Evolutionary conservation across 148 eudicot species (phyloP).

Genomic region (Hydrangea macrophylla): DNA sequence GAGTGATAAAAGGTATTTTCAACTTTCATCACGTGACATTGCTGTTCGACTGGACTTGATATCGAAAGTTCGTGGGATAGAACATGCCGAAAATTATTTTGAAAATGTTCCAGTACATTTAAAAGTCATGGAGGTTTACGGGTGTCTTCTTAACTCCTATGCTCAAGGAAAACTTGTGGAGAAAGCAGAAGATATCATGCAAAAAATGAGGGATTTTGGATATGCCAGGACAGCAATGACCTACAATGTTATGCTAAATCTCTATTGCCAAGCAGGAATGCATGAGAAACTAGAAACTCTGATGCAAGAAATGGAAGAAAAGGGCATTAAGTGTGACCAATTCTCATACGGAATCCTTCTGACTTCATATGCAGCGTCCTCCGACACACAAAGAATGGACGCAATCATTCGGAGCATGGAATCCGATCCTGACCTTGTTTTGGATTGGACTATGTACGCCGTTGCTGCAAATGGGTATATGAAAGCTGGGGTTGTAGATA

Average conservation of each 20-base stretch:
- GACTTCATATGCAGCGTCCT: slow-evolving; percentile 21
- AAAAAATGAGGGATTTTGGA: slow-evolving; percentile 33
- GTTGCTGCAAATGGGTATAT: slow-evolving; percentile 34
- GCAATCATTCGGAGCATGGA: slow-evolving; percentile 29
- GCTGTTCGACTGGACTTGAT: slow-evolving; percentile 43
- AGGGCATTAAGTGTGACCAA: slow-evolving; percentile 20
- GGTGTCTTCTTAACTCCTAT: slow-evolving; percentile 40
- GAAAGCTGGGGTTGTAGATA: slow-evolving; percentile 28
- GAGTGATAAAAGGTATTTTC: slow-evolving; percentile 30
- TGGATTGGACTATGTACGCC: slow-evolving; percentile 33
- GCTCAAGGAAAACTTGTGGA: slow-evolving; percentile 29
- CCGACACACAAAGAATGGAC: slow-evolving; percentile 26
- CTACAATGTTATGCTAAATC: slow-evolving; percentile 34
- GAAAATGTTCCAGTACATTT: slow-evolving; percentile 19
- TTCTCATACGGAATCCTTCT: slow-evolving; percentile 25
- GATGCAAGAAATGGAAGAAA: slow-evolving; percentile 32
- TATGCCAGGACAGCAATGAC: background rate
- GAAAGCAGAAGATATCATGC: slow-evolving; percentile 42
- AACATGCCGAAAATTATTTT: slow-evolving; percentile 38
- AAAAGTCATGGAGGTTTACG: slow-evolving; percentile 21
- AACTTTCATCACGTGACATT: slow-evolving; percentile 21
- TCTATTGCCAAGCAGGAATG: slow-evolving; percentile 23
- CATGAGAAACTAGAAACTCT: slow-evolving; percentile 27
- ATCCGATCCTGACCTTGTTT: slow-evolving; percentile 18
- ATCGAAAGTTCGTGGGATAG: slow-evolving; percentile 34